A percentile compares a stretch with the other conserved stretches of the same genome.
Conservation (phyloP, 2,329 filamentous ascomycete species). For the Fusarium nygamai region DNA sequence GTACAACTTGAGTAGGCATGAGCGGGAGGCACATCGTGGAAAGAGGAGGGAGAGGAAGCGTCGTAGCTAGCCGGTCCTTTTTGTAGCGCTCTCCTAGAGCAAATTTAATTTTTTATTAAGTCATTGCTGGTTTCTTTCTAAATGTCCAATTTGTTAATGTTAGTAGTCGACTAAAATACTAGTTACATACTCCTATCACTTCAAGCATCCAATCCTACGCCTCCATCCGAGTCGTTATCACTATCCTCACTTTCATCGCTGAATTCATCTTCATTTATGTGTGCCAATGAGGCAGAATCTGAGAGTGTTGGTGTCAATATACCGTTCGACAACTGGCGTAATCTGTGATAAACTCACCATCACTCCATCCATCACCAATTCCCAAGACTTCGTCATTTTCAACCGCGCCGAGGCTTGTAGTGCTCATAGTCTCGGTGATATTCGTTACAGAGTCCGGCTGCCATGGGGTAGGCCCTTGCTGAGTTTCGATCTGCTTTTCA, state of each 20-base stretch:
- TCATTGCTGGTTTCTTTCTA: neutral
- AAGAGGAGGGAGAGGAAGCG: slow-evolving; percentile 5
- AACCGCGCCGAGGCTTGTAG: neutral
- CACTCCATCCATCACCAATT: neutral
- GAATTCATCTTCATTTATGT: neutral
- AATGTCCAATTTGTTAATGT: neutral
- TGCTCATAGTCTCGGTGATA: slow-evolving; percentile 1
- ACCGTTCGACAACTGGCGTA: neutral
- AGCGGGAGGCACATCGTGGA: slow-evolving; percentile 13
- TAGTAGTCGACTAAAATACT: neutral
- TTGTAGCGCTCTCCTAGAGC: neutral
- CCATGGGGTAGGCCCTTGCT: neutral
- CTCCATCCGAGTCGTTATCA: slow-evolving; percentile 23
- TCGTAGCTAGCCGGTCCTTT: neutral
- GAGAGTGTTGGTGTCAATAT: neutral
- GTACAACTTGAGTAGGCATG: slow-evolving; percentile 19
- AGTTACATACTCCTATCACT: neutral
- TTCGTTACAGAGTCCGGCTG: slow-evolving; percentile 33
- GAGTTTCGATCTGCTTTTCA: slow-evolving; percentile 2
- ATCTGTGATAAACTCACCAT: neutral
- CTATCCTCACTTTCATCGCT: neutral
- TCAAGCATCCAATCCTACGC: neutral
- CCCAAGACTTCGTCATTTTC: neutral
- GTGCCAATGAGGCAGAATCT: slow-evolving; percentile 17
- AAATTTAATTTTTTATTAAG: neutral